phyloP scores from a whole-genome alignment of 148 eudicot genomes.

The Vaccinium vitisidaea region DNA sequence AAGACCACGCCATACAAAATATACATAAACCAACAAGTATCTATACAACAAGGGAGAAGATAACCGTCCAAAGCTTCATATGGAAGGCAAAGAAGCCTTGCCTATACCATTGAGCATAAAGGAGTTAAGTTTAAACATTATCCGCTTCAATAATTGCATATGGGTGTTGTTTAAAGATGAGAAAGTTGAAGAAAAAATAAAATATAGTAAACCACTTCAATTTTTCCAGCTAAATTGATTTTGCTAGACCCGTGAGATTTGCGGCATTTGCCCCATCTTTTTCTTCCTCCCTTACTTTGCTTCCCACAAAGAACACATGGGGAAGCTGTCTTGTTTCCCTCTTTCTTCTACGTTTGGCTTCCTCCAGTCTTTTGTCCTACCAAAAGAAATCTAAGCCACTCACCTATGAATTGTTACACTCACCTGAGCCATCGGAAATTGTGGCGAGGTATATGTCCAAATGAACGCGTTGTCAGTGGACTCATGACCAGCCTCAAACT shows the following conservation, averaged over 20 bases:
- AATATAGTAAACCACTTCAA: background rate
- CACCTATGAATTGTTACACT: conserved; percentile 12
- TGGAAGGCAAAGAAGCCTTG: background rate
- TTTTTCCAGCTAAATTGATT: background rate
- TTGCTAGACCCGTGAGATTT: background rate
- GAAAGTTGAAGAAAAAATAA: background rate
- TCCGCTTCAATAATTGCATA: background rate
- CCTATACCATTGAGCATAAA: background rate
- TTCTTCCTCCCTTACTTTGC: background rate
- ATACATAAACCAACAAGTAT: background rate
- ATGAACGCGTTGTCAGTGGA: conserved; percentile 27
- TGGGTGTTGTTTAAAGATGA: background rate
- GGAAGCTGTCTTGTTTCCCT: background rate
- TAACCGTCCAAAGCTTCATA: background rate
- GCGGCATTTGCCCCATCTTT: background rate
- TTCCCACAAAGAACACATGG: background rate
- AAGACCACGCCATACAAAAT: background rate
- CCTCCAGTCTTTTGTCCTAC: conserved; percentile 2
- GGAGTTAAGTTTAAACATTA: background rate
- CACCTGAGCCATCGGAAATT: conserved; percentile 87
- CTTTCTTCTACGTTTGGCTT: background rate
- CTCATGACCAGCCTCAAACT: conserved; percentile 14
- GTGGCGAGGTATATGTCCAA: conserved; percentile 76
- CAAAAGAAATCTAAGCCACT: background rate
- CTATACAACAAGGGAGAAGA: background rate